Evolutionary conservation across 805 yeast species (phyloP), one percentile per base, ranked within the genome.

Genomic region (Teunomyces tritomae): DNA sequence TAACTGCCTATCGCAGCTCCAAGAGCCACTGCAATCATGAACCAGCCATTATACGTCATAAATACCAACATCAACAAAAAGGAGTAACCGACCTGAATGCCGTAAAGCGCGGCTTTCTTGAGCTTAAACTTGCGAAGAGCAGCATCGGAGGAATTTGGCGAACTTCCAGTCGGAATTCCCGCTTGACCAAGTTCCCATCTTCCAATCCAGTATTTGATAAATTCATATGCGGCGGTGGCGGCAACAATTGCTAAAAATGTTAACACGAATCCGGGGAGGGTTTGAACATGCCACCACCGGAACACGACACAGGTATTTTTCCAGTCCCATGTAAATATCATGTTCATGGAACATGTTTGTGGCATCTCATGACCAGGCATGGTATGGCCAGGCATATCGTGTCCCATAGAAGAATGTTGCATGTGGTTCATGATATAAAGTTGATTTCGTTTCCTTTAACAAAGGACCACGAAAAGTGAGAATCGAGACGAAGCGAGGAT

Each of bases 11-110:
- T 17, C n/a, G 73, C 76, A 1, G 94, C 94, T 2, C 96, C 96
- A 1, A 75, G 53, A 1, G 80, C 82, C 8, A 86, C 87, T 3
- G 92, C 82, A 6, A 80, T 41, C 94, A 87, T 87, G 29, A 83
- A 77, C 91, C 91, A 88, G 9, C 92, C 88, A 61, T 87, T 87
- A 63, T 85, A 88, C 5, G 92, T 86, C 96, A 88, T 88, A 56
- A 87, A 88, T 0, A 89, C 79, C 55, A 87, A 76, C 96, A 88
- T 87, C 57, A 83, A 67, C 70, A 83, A 68, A 57, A 85, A 84
- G 3, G 89, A 83, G 57, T 82, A 85, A 1, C 83, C 83, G 4
- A 85, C 87, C 57, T 84, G 87, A 8, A 79, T 50, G 1, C 84
- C 90, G 59, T 86, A 86, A 32, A 76, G 54, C 11, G 74, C 50